A percentile compares a stretch with the other conserved stretches of the same genome.
These are phyloP conservation scores for Suillus weaverae DNA, from an alignment of 768 basidiomycete genomes.

Conservation along the genomic window DNA sequence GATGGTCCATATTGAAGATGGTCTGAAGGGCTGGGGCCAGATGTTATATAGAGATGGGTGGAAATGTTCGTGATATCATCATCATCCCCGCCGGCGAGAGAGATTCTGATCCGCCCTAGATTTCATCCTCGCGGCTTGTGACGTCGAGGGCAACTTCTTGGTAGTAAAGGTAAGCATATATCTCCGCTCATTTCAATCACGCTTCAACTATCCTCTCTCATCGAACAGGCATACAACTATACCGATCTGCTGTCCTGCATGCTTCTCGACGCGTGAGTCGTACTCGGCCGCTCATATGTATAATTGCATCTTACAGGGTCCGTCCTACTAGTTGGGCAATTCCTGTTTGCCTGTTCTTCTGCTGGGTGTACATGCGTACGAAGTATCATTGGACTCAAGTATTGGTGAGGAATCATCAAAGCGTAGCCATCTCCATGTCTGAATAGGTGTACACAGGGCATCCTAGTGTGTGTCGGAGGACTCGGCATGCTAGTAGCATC, in stretches of 20 bases:
- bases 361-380: slow-evolving; percentile 79
- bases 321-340: slow-evolving; percentile 74
- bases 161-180: slow-evolving; percentile 61
- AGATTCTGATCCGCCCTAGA: slow-evolving; percentile 43
- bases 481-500: slow-evolving; percentile 79
- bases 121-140: slow-evolving; percentile 72
- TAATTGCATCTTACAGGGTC: slow-evolving; percentile 7
- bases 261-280: slow-evolving; percentile 80
- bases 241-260: slow-evolving; percentile 87
- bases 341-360: slow-evolving; percentile 81
- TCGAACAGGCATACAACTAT: slow-evolving; percentile 71
- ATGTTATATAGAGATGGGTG: slow-evolving; percentile 76
- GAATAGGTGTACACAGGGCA: slow-evolving; percentile 47
- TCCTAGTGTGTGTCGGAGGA: slow-evolving; percentile 70
- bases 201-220: neutral
- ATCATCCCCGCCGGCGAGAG: neutral
- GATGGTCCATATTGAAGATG: slow-evolving; percentile 63
- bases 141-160: slow-evolving; percentile 88
- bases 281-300: neutral
- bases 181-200: neutral
- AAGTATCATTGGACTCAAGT: slow-evolving; percentile 84
- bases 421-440: neutral
- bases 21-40: slow-evolving; percentile 80
- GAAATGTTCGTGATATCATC: slow-evolving; percentile 62
- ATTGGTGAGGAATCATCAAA: slow-evolving; percentile 46